phyloP scores from a whole-genome alignment of 305 asterid genomes.

The Fraxinus angustifolia region DNA sequence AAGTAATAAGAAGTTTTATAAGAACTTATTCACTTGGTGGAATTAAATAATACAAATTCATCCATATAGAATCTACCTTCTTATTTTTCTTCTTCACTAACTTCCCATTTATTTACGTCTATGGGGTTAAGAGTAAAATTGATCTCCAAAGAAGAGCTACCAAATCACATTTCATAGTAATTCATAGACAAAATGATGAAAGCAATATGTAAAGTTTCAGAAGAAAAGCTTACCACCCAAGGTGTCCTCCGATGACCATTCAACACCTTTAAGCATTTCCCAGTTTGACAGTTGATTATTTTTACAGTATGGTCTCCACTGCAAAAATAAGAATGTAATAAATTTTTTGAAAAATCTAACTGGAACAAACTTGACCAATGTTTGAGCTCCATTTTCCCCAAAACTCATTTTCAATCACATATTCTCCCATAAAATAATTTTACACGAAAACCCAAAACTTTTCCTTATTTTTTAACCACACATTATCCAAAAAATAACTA shows the following conservation, averaged over 20 bases:
- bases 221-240: conserved; percentile 85
- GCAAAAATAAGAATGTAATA: conserved; percentile 24
- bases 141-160: conserved; percentile 1
- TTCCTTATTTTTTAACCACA: not conserved
- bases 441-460: not conserved
- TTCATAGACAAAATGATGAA: not conserved
- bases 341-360: not conserved
- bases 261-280: conserved; percentile 89
- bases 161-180: conserved; percentile 8
- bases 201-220: not conserved
- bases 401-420: not conserved
- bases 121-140: not conserved
- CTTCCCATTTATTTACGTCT: not conserved
- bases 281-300: conserved; percentile 84
- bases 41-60: not conserved
- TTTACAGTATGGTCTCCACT: conserved; percentile 98
- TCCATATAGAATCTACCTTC: not conserved
- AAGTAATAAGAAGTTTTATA: not conserved
- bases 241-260: conserved; percentile 98
- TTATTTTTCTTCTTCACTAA: not conserved
- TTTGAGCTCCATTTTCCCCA: not conserved
- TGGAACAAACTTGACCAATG: not conserved
- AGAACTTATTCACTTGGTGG: not conserved
- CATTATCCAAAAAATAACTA: not conserved
- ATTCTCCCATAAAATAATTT: not conserved